phyloP scores from a whole-genome alignment of 2,329 filamentous ascomycete species.

The Colletotrichum australisinense region DNA sequence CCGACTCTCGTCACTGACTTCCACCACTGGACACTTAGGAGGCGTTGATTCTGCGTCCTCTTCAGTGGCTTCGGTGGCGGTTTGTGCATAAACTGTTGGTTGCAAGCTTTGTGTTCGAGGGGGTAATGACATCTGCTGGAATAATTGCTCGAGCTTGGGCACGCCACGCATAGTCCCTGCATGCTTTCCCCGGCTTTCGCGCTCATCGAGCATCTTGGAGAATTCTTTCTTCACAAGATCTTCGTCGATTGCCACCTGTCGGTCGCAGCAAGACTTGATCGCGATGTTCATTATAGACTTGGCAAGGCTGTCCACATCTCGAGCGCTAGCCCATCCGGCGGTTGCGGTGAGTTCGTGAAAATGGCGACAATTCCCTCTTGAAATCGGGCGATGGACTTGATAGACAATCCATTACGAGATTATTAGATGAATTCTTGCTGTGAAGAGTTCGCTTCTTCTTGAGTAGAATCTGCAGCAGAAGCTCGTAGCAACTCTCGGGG shows the following conservation, averaged over 20 bases:
- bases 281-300: slow-evolving; percentile 59
- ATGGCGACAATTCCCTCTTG: slow-evolving; percentile 40
- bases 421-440: slow-evolving; percentile 28
- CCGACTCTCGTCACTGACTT: slow-evolving; percentile 17
- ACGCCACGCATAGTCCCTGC: not conserved
- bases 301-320: slow-evolving; percentile 68
- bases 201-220: slow-evolving; percentile 39
- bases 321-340: slow-evolving; percentile 70
- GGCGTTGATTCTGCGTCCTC: slow-evolving; percentile 1
- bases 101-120: not conserved
- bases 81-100: not conserved
- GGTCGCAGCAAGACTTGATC: slow-evolving; percentile 39
- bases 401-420: slow-evolving; percentile 42
- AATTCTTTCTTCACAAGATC: slow-evolving; percentile 35
- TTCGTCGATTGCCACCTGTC: slow-evolving; percentile 37
- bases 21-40: not conserved
- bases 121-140: not conserved
- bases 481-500: slow-evolving; percentile 54
- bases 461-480: slow-evolving; percentile 50
- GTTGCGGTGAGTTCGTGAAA: slow-evolving; percentile 53
- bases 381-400: slow-evolving; percentile 32
- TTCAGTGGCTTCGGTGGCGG: not conserved
- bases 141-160: not conserved
- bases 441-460: slow-evolving; percentile 45
- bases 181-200: not conserved